Evolutionary conservation across 2,329 filamentous ascomycete genomes (phyloP).

Genomic region (Trichoderma sp.): DNA sequence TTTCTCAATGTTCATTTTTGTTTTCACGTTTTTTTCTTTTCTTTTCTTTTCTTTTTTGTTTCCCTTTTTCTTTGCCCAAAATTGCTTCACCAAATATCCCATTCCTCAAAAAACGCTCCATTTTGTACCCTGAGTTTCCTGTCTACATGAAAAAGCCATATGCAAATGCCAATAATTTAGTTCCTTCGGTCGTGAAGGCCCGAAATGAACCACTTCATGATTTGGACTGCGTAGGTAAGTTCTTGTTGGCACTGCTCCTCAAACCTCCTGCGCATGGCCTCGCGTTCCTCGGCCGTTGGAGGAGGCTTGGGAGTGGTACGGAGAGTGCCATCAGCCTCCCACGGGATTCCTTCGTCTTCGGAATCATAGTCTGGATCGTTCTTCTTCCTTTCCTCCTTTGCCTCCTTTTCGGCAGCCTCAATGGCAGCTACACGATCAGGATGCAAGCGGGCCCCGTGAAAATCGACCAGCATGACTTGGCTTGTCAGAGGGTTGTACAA

Average conservation of each 20-base stretch:
- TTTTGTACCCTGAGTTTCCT: neutral
- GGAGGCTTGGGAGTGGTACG: neutral
- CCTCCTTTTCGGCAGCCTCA: neutral
- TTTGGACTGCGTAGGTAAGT: neutral
- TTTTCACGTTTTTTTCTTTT: neutral
- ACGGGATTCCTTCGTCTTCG: neutral
- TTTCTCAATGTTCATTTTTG: neutral
- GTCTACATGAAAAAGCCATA: neutral
- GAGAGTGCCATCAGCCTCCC: neutral
- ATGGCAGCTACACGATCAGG: slow-evolving; percentile 8
- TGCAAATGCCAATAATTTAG: neutral
- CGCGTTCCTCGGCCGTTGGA: neutral
- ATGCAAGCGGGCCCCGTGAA: slow-evolving; percentile 37
- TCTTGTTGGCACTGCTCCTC: neutral
- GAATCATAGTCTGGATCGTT: too few species aligned
- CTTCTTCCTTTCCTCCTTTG: too few species aligned
- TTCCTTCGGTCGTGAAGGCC: neutral
- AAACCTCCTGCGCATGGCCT: neutral
- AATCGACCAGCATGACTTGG: slow-evolving; percentile 41
- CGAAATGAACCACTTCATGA: neutral
- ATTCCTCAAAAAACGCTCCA: neutral
- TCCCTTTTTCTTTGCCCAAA: neutral
- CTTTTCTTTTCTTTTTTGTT: neutral
- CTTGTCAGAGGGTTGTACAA: slow-evolving; percentile 36
- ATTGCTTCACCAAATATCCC: neutral